phyloP scores from a whole-genome alignment of 257 asterid genomes.

The Gentiana dahurica region DNA sequence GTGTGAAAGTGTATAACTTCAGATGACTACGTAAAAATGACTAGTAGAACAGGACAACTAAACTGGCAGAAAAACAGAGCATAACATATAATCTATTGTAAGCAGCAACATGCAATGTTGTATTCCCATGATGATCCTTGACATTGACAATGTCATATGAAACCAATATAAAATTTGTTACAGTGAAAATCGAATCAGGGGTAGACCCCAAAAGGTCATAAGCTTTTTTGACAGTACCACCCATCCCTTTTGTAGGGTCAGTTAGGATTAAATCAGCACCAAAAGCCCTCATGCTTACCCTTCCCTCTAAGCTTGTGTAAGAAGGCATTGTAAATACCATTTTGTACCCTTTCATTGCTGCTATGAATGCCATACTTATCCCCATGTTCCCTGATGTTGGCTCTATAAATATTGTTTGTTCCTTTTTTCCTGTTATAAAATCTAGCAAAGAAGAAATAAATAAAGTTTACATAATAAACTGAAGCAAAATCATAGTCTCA shows the following conservation, averaged over 20 bases:
- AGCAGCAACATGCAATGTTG: no score
- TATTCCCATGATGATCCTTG: no score
- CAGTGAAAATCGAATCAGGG: conserved; percentile 23
- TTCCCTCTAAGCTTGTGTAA: conserved; percentile 87
- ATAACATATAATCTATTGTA: no score
- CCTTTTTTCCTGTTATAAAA: background rate
- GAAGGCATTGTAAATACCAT: conserved; percentile 98
- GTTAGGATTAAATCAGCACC: conserved; percentile 91
- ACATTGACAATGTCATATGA: no score
- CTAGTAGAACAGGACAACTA: no score
- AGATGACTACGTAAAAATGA: no score
- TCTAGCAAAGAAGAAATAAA: no score
- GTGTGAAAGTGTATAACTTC: no score
- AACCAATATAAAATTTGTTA: no score
- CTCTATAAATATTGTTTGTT: conserved; percentile 80
- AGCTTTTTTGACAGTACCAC: conserved; percentile 92
- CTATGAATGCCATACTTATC: conserved; percentile 94
- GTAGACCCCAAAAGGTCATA: conserved; percentile 63
- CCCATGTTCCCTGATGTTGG: conserved; percentile 99
- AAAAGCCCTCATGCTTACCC: conserved; percentile 89
- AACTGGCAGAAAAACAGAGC: no score
- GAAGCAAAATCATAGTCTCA: no score
- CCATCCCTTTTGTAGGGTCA: conserved; percentile 93
- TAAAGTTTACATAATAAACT: no score
- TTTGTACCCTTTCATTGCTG: conserved; percentile 93